Evolutionary conservation across 1,284 basidiomycete genomes (phyloP), one percentile per base, ranked within the genome.

Genomic region (Ceratobasidium sp.): DNA sequence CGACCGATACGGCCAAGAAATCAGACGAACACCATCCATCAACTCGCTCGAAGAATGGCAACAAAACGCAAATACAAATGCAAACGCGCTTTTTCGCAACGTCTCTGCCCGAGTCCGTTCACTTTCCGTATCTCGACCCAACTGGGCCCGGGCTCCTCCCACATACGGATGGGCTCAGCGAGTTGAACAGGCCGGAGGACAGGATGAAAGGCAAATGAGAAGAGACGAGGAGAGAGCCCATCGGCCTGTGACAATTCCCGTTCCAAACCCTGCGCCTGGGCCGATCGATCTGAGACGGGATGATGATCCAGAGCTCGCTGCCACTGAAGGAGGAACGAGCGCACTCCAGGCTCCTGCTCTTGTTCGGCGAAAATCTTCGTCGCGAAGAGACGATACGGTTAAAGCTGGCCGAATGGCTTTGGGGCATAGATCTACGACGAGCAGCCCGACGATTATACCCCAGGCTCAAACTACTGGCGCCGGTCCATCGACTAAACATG

Each of bases 31-130:
- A 8, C 28, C 53, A 14, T 61, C 41, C 43, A 21, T 34, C 9
- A 48, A 67, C 21, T 43, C 46, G 18, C 55, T 70, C 28, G 67
- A 70, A 28, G 67, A 70, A 41, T 70, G 67, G 67, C 67, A 70
- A 36, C 67, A 55, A 14, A 41, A 8, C 23, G 16, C 28, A 41
- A 45, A 61, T 28, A 8, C 59, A 9, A 45, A 45, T 8, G 59
- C 28, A 28, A 30, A 61, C 30, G 34, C 48, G 2, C 39, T 67
- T 32, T 53, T 55, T 16, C 21, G 64, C 8, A 55, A 45, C 16
- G 43, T 70, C 1, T 45, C 50, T 4, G 62, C 62, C 16, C 62
- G 62, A 6, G 50, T 67, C n/a, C 62, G 62, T 3, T 53, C 48
- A 1, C 30, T 67, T 2, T 53, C 48, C n/a, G 1, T 67, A 1